These are phyloP conservation scores for Phenoliferia sp. DNA, from an alignment of 1,284 basidiomycete species.

Conservation along the genomic window DNA sequence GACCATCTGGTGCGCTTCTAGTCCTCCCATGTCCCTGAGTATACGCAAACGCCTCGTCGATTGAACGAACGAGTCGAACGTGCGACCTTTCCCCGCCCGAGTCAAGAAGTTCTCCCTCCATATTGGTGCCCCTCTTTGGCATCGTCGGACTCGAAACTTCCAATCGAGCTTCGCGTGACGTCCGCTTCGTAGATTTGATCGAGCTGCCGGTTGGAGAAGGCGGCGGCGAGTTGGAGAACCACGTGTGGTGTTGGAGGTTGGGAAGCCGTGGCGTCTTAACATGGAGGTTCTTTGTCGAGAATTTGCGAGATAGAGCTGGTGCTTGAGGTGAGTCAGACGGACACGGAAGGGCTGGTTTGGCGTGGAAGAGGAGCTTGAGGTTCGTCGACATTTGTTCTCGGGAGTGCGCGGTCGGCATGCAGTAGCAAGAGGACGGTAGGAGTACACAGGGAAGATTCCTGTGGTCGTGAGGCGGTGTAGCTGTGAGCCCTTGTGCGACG, in stretches of 20 bases:
- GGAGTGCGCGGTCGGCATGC: not conserved
- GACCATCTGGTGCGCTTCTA: no score
- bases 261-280: not conserved
- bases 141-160: not conserved
- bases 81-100: not conserved
- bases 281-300: not conserved
- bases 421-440: not conserved
- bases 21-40: not conserved
- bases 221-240: not conserved
- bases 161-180: not conserved
- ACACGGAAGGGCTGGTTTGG: not conserved
- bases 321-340: not conserved
- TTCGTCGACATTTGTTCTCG: not conserved
- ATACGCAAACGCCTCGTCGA: not conserved
- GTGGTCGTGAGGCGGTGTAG: not conserved
- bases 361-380: not conserved
- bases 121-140: not conserved
- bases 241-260: not conserved
- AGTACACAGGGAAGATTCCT: not conserved
- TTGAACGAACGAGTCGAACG: not conserved
- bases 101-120: not conserved
- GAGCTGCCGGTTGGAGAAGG: no score
- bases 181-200: not conserved
- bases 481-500: not conserved
- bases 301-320: not conserved